Evolutionary conservation across 345 rosid genomes (phyloP), one percentile per base, ranked within the genome.

Genomic region (Lenwebbia sp.): DNA sequence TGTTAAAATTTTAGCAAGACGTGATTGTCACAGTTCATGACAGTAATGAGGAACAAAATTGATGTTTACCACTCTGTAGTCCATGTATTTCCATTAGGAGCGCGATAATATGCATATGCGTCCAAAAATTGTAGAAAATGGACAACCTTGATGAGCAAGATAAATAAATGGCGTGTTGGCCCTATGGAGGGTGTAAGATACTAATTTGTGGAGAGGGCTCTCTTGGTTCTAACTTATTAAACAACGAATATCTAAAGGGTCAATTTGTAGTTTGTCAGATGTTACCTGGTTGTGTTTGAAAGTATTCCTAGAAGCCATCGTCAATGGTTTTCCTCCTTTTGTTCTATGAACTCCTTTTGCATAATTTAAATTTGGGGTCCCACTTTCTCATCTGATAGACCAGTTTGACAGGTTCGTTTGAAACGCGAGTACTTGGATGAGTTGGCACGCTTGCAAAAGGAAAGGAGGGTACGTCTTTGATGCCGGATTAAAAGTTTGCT

Each of bases 401-500:
- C 47, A 83, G 33, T 82, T 40, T 89, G 87, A 50, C 94, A 97
- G 98, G 94, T 97, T 88, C 94, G 93, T 85, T 90, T 97, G 88
- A 97, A 97, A 88, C 98, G 98, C 57, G 98, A 96, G 85, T 97
- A 83, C 90, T 91, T 97, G 91, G 99, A 97, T 88, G 92, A 89
- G 85, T 94, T 90, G 83, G 84, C 87, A 26, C 84, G 83, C 81
- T 87, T 86, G 76, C 91, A 70, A 54, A 88, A 82, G 85, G 91
- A 90, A 91, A 89, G 88, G 86, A 84, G 82, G 83, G 91, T 93
- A 94, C 92, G 89, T 70, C 81, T 44, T 70, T 37, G 81, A 70
- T 70, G 81, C 81, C 85, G 85, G 37, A 53, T 50, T 90, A 57
- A 75, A 85, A 88, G 62, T 50, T 87, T 83, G 33, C 83, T 85